phyloP scores from a whole-genome alignment of 257 asterid species.

The Marsdenia floribunda region DNA sequence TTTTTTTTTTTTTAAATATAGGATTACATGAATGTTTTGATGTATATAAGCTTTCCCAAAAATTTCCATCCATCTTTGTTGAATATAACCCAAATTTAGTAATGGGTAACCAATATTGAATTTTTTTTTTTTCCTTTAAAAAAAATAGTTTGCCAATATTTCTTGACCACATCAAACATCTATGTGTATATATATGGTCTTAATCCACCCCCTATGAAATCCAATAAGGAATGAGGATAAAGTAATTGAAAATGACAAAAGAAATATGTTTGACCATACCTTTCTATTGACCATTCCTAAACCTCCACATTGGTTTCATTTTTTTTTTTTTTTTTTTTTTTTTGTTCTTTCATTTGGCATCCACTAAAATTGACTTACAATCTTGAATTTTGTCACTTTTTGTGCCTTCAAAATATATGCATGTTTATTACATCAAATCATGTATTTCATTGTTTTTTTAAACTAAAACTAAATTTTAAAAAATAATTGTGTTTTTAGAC shows the following conservation, averaged over 20 bases:
- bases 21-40: no score
- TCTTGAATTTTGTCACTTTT: constrained; percentile 1
- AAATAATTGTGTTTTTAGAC: no score
- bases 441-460: no score
- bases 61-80: neutral
- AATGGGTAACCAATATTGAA: no score
- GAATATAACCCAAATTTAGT: neutral
- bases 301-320: neutral
- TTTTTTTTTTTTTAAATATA: no score
- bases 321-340: neutral
- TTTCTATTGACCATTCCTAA: constrained; percentile 10
- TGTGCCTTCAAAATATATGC: neutral
- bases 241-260: constrained; percentile 18
- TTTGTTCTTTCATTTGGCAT: neutral
- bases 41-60: neutral
- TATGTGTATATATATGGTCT: neutral
- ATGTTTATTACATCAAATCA: no score
- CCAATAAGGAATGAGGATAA: neutral
- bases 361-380: neutral
- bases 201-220: neutral
- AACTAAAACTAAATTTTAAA: no score
- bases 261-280: constrained; percentile 14
- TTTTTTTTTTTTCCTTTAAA: neutral
- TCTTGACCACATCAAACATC: neutral
- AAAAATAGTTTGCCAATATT: neutral